Base-by-base conservation (phyloP, 1,139 yeast species). In the Geotrichum carabidarum region DNA sequence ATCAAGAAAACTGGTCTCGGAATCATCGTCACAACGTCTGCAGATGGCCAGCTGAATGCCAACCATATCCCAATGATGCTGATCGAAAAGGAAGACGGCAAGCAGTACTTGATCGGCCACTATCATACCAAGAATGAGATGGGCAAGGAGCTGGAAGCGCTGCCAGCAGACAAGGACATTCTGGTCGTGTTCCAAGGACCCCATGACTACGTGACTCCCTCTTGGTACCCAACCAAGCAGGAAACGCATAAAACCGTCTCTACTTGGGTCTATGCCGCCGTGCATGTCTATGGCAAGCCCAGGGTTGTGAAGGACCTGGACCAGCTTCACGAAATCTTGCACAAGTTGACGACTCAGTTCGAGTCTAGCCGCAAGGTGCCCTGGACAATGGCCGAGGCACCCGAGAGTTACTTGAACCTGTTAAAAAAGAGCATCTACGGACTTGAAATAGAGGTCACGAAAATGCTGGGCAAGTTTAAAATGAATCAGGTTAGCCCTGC, bases 251-350 rank as follows among this genome's bases (percentile, higher is more conserved):
- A 82, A 62, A 78, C 75, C 42, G 90, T 83, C 8, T 88, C 89
- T 11, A 84, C 90, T 0, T 84, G 89, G 90, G 84, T 81, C 66
- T 84, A 80, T 69, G 82, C 81, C 1, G 70, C 81, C 4, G 83
- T 80, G 40, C 88, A 84, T 63, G 74, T 79, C 43, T 72, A 79
- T 55, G 89, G 89, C 2, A 75, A 67, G 44, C 76, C 85, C 8
- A 71, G 59, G 17, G 66, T 84, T 9, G 66, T 79, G 17, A 61
- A 64, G 43, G 60, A 61, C 31, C 63, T 59, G 17, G 67, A 70
- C 12, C 75, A 72, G 12, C 75, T 82, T 4, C 65, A 78, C 53
- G 58, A 66, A 1, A 84, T 80, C 62, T 68, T 83, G 51, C 70
- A 73, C 27, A 64, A 66, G 12, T 69, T 83, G 51, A 77, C 83